Percentiles rank a stretch among this genome's conserved stretches.
phyloP scores from a whole-genome alignment of 129 eudicot genomes.

The Flaveria linearis region DNA sequence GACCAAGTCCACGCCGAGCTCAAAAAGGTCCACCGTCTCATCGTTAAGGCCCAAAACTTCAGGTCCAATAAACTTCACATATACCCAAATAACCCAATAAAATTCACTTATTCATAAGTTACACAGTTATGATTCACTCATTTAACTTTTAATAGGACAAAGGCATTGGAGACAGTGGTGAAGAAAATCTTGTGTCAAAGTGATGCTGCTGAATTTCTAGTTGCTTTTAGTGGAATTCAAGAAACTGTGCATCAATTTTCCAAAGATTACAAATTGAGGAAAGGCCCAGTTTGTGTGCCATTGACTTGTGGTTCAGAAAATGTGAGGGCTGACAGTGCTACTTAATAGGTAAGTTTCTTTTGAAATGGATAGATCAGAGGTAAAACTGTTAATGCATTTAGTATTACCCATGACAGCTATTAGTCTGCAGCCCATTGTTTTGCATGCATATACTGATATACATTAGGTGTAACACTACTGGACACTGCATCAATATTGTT shows the following conservation, averaged over 20 bases:
- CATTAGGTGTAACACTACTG: conserved; percentile 27
- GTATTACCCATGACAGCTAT: conserved; percentile 29
- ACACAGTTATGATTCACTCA: not conserved
- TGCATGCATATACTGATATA: conserved; percentile 22
- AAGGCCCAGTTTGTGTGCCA: conserved; percentile 55
- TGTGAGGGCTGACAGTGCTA: conserved; percentile 32
- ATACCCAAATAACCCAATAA: not conserved
- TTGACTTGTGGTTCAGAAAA: conserved; percentile 27
- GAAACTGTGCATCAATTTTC: conserved; percentile 70
- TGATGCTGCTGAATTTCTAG: conserved; percentile 85
- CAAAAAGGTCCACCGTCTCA: conserved; percentile 74
- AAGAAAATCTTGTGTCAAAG: conserved; percentile 66
- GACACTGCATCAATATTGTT: conserved; percentile 5
- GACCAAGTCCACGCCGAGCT: conserved; percentile 59
- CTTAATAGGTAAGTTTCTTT: conserved; percentile 24
- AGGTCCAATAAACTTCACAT: conserved; percentile 46
- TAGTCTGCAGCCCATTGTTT: conserved; percentile 13
- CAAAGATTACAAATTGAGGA: conserved; percentile 45
- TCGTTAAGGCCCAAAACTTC: conserved; percentile 86
- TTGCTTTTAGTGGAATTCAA: conserved; percentile 72
- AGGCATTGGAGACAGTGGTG: conserved; percentile 75
- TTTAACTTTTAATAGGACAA: conserved; percentile 49
- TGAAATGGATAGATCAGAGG: conserved; percentile 30
- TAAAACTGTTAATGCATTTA: conserved; percentile 28
- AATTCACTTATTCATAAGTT: not conserved